A percentile compares a stretch with the other conserved stretches of the same genome.
Evolutionary conservation across 495 filamentous ascomycete species (phyloP).

Genomic region (Tuber melanosporum): DNA sequence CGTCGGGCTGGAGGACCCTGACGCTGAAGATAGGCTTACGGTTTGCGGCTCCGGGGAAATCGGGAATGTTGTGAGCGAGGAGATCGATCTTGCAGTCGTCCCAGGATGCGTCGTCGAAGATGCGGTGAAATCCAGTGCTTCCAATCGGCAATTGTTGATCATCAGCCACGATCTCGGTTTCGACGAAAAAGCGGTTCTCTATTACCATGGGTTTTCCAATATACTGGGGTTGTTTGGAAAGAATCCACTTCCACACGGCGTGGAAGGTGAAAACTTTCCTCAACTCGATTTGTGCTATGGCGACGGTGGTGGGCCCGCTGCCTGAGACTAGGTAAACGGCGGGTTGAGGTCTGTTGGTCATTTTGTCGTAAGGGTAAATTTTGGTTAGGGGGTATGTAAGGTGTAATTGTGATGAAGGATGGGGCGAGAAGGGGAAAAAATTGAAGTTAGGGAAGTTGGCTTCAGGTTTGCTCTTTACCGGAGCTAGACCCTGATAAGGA

Average conservation of each 20-base stretch:
- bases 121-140: background rate
- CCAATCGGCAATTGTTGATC: background rate
- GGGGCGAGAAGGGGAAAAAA: background rate
- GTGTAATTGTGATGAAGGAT: background rate
- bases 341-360: background rate
- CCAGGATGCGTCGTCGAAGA: conserved; percentile 1
- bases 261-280: background rate
- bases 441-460: background rate
- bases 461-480: background rate
- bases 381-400: background rate
- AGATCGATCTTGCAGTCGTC: conserved; percentile 1
- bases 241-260: background rate
- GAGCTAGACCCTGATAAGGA: background rate
- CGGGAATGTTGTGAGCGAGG: background rate
- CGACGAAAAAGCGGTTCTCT: background rate
- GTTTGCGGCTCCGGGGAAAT: conserved; percentile 1
- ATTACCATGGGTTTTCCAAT: background rate
- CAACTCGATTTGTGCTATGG: background rate
- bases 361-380: background rate
- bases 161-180: background rate
- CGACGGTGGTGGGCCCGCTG: background rate
- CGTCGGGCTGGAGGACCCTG: background rate
- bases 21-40: background rate
- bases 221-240: background rate
- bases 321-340: background rate